phyloP scores from a whole-genome alignment of 2,329 filamentous ascomycete genomes.

The Aspergillus sp. region DNA sequence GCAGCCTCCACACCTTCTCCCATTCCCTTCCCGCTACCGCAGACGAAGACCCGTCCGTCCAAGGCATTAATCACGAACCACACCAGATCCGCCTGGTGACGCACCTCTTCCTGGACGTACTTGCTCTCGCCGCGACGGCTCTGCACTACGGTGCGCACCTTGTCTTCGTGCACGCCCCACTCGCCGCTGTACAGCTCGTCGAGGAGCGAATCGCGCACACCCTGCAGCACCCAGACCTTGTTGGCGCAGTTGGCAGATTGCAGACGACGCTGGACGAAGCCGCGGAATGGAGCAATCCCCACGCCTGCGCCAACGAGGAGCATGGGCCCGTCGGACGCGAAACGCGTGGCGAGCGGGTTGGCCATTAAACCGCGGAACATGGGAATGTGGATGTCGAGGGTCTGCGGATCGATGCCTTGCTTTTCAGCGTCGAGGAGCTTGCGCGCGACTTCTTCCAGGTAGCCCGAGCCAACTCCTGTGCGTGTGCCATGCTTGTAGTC shows the following conservation, averaged over 20 bases:
- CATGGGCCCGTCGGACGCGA: constrained; percentile 92
- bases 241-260: constrained; percentile 95
- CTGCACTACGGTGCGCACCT: constrained; percentile 75
- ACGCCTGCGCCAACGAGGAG: constrained; percentile 93
- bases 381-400: constrained; percentile 65
- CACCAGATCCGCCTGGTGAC: constrained; percentile 84
- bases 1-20: constrained; percentile 89
- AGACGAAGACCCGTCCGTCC: constrained; percentile 95
- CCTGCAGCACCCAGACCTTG: constrained; percentile 95
- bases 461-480: constrained; percentile 84
- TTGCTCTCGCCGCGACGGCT: constrained; percentile 67
- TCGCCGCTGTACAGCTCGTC: constrained; percentile 96
- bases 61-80: constrained; percentile 96
- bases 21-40: constrained; percentile 92
- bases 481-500: constrained; percentile 68
- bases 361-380: constrained; percentile 99
- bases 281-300: constrained; percentile 92
- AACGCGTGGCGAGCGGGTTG: constrained; percentile 86
- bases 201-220: constrained; percentile 83
- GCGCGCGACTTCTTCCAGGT: constrained; percentile 77
- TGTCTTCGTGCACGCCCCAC: constrained; percentile 85
- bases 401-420: constrained; percentile 44
- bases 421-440: constrained; percentile 61
- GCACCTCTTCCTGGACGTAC: constrained; percentile 95
- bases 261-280: constrained; percentile 88